Conservation (phyloP, 805 yeast species). For the Kazachstania bromeliacearum region DNA sequence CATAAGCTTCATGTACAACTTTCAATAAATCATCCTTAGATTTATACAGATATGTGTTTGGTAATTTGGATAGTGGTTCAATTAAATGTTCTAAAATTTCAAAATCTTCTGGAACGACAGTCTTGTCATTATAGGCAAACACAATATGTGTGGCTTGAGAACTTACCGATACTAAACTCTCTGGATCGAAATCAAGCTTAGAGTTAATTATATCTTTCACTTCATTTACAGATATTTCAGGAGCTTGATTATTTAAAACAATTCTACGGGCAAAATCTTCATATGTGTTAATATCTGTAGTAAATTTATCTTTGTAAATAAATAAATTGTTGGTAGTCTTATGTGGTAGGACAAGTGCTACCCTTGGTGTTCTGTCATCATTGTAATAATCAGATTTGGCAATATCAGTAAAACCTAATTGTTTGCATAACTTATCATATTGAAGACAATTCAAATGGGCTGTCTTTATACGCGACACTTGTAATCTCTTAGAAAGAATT, state of each 20-base stretch:
- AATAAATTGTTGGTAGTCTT: slow-evolving; percentile 22
- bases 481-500: slow-evolving; percentile 41
- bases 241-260: slow-evolving; percentile 37
- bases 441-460: slow-evolving; percentile 55
- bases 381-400: slow-evolving; percentile 11
- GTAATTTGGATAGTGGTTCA: slow-evolving; percentile 50
- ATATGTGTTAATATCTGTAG: slow-evolving; percentile 25
- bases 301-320: slow-evolving; percentile 14
- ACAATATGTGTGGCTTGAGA: slow-evolving; percentile 35
- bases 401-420: slow-evolving; percentile 38
- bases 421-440: slow-evolving; percentile 41
- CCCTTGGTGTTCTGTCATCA: slow-evolving; percentile 31
- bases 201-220: slow-evolving; percentile 11
- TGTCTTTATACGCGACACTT: slow-evolving; percentile 29
- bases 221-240: slow-evolving; percentile 18
- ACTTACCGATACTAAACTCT: slow-evolving; percentile 14
- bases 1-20: slow-evolving; percentile 31
- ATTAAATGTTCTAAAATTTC: slow-evolving; percentile 50
- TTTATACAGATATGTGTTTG: slow-evolving; percentile 45
- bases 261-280: slow-evolving; percentile 41
- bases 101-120: slow-evolving; percentile 48
- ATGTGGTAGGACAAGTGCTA: slow-evolving; percentile 46
- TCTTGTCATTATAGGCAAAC: slow-evolving; percentile 42
- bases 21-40: slow-evolving; percentile 40
- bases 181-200: slow-evolving; percentile 9